Evolutionary conservation across 495 filamentous ascomycete genomes (phyloP).

Genomic region (Cetradonia linearis): DNA sequence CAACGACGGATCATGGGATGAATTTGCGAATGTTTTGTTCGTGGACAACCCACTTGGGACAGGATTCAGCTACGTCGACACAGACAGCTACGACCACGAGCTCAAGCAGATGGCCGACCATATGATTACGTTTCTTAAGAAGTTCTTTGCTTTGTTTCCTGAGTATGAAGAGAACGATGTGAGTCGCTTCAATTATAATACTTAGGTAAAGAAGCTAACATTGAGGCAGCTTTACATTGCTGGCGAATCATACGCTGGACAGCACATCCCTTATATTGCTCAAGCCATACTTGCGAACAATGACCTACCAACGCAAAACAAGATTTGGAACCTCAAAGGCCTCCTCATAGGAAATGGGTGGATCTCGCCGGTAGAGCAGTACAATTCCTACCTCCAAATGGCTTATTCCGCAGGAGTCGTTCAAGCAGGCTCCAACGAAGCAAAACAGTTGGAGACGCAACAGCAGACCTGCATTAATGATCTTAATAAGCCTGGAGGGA

Average conservation of each 20-base stretch:
- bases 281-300: slow-evolving; percentile 81
- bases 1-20: slow-evolving; percentile 90
- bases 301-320: slow-evolving; percentile 28
- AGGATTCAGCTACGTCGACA: slow-evolving; percentile 90
- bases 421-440: slow-evolving; percentile 50
- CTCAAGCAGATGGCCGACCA: slow-evolving; percentile 81
- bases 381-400: slow-evolving; percentile 74
- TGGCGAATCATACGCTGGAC: slow-evolving; percentile 93
- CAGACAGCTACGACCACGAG: slow-evolving; percentile 73
- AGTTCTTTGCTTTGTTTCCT: slow-evolving; percentile 81
- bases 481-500: slow-evolving; percentile 42
- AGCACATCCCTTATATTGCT: slow-evolving; percentile 94
- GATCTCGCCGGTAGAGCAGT: slow-evolving; percentile 85
- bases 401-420: slow-evolving; percentile 66
- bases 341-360: slow-evolving; percentile 94
- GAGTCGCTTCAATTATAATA: slow-evolving; percentile 30
- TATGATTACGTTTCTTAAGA: slow-evolving; percentile 79
- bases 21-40: slow-evolving; percentile 93
- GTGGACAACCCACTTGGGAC: slow-evolving; percentile 96
- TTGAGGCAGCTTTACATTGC: slow-evolving; percentile 70
- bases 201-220: slow-evolving; percentile 25
- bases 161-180: slow-evolving; percentile 92
- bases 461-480: slow-evolving; percentile 53
- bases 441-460: slow-evolving; percentile 56
- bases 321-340: slow-evolving; percentile 71